phyloP scores from a whole-genome alignment of 2,329 filamentous ascomycete species.

The Fusarium sulawesiense region DNA sequence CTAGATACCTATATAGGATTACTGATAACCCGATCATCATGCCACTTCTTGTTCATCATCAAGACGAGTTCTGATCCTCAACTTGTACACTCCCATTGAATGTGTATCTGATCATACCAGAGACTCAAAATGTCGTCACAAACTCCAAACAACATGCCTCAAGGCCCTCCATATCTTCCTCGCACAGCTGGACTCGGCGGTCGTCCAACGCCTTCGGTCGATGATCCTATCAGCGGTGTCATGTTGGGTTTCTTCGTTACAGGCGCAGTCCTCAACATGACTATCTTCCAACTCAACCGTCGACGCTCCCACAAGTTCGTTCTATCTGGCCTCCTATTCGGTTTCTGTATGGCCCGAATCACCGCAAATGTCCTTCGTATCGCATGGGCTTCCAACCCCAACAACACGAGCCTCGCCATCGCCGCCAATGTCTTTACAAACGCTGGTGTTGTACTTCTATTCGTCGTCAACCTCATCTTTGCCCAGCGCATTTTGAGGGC shows the following conservation, averaged over 20 bases:
- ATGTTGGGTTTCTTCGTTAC: constrained; percentile 69
- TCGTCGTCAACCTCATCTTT: constrained; percentile 82
- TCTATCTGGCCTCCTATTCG: constrained; percentile 68
- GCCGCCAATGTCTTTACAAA: constrained; percentile 77
- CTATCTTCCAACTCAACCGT: constrained; percentile 64
- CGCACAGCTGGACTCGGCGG: constrained; percentile 66
- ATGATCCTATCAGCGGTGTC: constrained; percentile 73
- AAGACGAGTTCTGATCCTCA: not conserved
- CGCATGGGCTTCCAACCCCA: constrained; percentile 61
- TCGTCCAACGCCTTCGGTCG: constrained; percentile 65
- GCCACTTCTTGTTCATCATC: not conserved
- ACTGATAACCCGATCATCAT: not conserved
- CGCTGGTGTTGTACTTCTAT: constrained; percentile 79
- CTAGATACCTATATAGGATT: not conserved
- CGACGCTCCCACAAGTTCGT: constrained; percentile 67
- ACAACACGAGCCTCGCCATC: constrained; percentile 58
- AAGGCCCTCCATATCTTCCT: constrained; percentile 55
- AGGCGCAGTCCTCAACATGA: constrained; percentile 68
- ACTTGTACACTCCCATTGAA: not conserved
- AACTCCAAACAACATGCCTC: constrained; percentile 15
- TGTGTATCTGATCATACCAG: not conserved
- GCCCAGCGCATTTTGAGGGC: constrained; percentile 80
- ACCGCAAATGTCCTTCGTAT: constrained; percentile 64
- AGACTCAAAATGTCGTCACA: constrained; percentile 33
- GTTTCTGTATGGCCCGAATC: constrained; percentile 67